Evolutionary conservation across 441 rosid genomes (phyloP).

Genomic region (Gossypium davidsonii): DNA sequence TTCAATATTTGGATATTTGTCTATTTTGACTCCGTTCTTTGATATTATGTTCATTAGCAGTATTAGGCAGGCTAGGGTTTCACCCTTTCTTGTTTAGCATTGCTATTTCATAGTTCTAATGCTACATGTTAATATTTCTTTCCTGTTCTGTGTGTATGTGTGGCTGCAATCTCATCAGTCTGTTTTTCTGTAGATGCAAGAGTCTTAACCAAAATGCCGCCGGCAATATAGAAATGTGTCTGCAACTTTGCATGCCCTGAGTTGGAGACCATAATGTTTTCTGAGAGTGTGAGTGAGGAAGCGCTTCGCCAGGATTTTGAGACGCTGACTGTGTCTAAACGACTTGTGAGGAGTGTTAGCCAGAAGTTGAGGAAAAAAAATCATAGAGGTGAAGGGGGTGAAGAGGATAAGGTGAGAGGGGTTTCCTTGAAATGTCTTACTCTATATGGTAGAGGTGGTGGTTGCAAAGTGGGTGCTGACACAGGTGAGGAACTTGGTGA

Average conservation of each 20-base stretch:
- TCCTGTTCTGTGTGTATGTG: background rate
- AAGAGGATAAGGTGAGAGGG: conserved; percentile 45
- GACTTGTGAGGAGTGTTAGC: conserved; percentile 69
- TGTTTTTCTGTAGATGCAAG: conserved; percentile 13
- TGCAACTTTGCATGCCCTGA: conserved; percentile 6
- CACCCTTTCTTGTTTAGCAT: background rate
- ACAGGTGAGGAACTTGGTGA: conserved; percentile 71
- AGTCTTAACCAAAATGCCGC: background rate
- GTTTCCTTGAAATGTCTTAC: conserved; percentile 61
- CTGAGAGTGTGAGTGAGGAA: conserved; percentile 42
- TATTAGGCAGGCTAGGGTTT: background rate
- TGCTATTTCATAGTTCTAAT: background rate
- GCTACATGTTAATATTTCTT: background rate
- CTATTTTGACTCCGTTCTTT: background rate
- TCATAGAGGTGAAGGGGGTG: conserved; percentile 42
- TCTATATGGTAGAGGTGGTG: conserved; percentile 65
- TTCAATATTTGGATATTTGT: background rate
- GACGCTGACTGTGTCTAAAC: conserved; percentile 59
- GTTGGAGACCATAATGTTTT: conserved; percentile 31
- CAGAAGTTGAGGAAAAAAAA: conserved; percentile 60
- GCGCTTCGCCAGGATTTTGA: conserved; percentile 55
- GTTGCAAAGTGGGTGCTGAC: conserved; percentile 91
- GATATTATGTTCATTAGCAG: background rate
- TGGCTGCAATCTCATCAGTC: background rate
- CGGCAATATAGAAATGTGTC: conserved; percentile 13